A percentile compares a stretch with the other conserved stretches of the same genome.
Conservation (phyloP, 768 basidiomycete species). For the Botryobasidium botryosum region DNA sequence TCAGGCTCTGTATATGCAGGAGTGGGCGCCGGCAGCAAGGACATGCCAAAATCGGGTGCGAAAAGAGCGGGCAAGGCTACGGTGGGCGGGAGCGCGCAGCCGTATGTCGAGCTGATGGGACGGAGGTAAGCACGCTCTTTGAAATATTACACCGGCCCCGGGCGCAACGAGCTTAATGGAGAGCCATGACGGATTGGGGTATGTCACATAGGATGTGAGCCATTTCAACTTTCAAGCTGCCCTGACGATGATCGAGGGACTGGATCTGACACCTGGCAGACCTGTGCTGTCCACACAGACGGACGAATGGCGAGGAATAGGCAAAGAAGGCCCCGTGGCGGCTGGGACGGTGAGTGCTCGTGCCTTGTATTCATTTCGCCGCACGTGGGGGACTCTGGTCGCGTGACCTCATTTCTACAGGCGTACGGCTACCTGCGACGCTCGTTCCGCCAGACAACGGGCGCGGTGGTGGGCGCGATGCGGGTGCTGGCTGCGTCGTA, state of each 20-base stretch:
- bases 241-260: no score
- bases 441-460: constrained; percentile 62
- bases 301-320: constrained; percentile 70
- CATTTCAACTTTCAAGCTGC: no score
- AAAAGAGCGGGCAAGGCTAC: constrained; percentile 37
- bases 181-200: no score
- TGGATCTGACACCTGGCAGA: no score
- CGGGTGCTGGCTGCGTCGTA: constrained; percentile 36
- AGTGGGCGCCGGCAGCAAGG: constrained; percentile 77
- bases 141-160: no score
- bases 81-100: constrained; percentile 53
- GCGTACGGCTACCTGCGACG: constrained; percentile 75
- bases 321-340: constrained; percentile 45
- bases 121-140: constrained; percentile 27
- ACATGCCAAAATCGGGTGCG: constrained; percentile 52
- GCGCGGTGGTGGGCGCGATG: constrained; percentile 61
- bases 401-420: constrained; percentile 6
- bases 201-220: constrained; percentile 33
- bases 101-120: constrained; percentile 77
- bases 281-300: constrained; percentile 59
- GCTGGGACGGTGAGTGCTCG: constrained; percentile 30
- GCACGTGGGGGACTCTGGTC: no score
- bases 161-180: no score
- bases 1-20: constrained; percentile 86
- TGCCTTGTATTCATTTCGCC: not conserved